Conservation (phyloP, 139 green algal genomes). For the Micromonas pusilla region DNA sequence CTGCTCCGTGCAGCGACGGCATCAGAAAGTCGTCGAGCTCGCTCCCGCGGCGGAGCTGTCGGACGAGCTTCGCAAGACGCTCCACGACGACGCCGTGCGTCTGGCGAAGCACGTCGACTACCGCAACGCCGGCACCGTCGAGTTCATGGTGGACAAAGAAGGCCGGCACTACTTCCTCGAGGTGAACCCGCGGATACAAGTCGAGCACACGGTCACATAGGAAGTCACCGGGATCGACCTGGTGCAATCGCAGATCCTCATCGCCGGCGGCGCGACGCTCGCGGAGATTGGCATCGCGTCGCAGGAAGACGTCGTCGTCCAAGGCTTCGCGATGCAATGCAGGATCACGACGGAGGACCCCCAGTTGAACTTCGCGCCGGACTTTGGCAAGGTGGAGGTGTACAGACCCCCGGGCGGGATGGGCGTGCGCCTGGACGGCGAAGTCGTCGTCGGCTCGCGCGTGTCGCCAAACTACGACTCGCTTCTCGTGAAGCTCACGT, state of each 20-base stretch:
- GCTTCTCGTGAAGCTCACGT: slow-evolving; percentile 81
- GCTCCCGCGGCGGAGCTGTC: slow-evolving; percentile 63
- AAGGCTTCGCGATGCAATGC: slow-evolving; percentile 88
- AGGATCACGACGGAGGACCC: slow-evolving; percentile 89
- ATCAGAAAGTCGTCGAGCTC: slow-evolving; percentile 94
- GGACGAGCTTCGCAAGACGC: slow-evolving; percentile 34
- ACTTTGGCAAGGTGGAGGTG: slow-evolving; percentile 72
- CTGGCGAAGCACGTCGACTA: slow-evolving; percentile 51
- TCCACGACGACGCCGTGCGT: slow-evolving; percentile 69
- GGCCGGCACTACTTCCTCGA: slow-evolving; percentile 88
- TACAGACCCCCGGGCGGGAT: slow-evolving; percentile 74
- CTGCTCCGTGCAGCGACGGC: slow-evolving; percentile 93
- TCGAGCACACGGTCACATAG: slow-evolving; percentile 97
- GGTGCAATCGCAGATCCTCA: slow-evolving; percentile 72
- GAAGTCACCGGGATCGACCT: slow-evolving; percentile 93
- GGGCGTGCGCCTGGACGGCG: slow-evolving; percentile 83
- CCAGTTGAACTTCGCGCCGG: slow-evolving; percentile 82
- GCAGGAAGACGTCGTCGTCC: slow-evolving; percentile 45
- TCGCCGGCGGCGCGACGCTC: slow-evolving; percentile 72
- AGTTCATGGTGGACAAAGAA: slow-evolving; percentile 96
- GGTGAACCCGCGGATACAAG: slow-evolving; percentile 91
- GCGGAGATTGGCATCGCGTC: slow-evolving; percentile 54
- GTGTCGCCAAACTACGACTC: slow-evolving; percentile 80
- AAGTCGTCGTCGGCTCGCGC: slow-evolving; percentile 68
- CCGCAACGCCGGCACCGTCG: slow-evolving; percentile 78